Evolutionary conservation across 2,329 filamentous ascomycete genomes (phyloP), one percentile per base, ranked within the genome.

Genomic region (Graphiopsis chlorocephala): DNA sequence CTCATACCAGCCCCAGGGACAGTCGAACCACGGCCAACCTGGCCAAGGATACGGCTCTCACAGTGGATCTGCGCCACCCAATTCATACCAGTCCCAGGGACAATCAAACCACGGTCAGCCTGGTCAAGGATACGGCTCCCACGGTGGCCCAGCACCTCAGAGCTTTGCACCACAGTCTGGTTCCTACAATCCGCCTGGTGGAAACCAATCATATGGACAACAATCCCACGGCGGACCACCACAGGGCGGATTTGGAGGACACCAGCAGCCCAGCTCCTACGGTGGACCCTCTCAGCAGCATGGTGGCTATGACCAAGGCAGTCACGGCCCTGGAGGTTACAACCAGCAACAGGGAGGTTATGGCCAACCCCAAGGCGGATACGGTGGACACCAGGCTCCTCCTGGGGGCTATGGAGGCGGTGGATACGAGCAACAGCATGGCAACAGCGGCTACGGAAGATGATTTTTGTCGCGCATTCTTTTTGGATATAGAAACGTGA

Each of bases 1-100:
- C 14, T 71, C 73, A 7, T 79, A 79, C 65, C 73, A 76, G 59
- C 60, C 60, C 3, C 53, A 50, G 15, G 60, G 60, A 17, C 29
- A 35, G 33, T 31, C 48, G 2, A 55, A 33, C 20, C 48, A 55
- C 6, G 66, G 67, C 33, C 25, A 28, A 29, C 20, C 42, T 23
- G 47, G 42, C 11, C 42, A 50, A n/a, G 64, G 66, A 20, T 68
- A 65, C 47, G 64, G 65, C 52, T 57, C 65, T 62, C 31, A 68
- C 58, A 48, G 25, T 45, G 28, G 58, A 11, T 68, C 50, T 45
- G 38, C 38, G 10, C 38, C 38, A 12, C 38, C 38, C 20, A 45
- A 20, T n/a, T 20, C 38, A 45, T 45, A 45, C 8, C 38, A 45
- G n/a, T 45, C 38, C n/a, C 38, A 45, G 38, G 55, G 31, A 72